These are phyloP conservation scores for Diaporthe batatas DNA, from an alignment of 2,329 filamentous ascomycete genomes.

Conservation along the genomic window DNA sequence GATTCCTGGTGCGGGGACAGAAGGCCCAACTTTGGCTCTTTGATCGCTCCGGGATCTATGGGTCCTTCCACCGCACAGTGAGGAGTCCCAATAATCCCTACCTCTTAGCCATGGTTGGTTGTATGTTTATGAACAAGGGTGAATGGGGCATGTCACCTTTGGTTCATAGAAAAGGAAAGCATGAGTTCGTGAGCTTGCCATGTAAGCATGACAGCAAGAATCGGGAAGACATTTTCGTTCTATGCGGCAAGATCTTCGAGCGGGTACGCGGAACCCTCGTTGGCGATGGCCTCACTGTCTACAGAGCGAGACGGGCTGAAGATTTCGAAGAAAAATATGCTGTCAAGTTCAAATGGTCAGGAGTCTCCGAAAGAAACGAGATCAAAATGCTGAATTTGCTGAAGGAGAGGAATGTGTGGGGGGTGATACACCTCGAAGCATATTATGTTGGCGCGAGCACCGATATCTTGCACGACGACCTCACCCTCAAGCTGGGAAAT, in stretches of 20 bases:
- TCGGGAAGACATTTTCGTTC: background rate
- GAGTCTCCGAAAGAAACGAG: background rate
- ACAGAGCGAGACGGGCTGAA: background rate
- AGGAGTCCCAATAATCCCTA: background rate
- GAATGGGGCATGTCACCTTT: slow-evolving; percentile 1
- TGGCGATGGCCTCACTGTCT: slow-evolving; percentile 15
- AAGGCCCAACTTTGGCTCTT: background rate
- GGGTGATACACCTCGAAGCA: background rate
- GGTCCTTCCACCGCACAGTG: background rate
- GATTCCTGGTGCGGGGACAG: background rate
- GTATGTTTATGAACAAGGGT: background rate
- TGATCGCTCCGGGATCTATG: slow-evolving; percentile 9
- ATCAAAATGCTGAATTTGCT: background rate
- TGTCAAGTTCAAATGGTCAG: slow-evolving; percentile 20
- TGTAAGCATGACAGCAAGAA: background rate
- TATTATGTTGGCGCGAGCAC: slow-evolving; percentile 3
- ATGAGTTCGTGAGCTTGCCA: background rate
- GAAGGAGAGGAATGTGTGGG: slow-evolving; percentile 9
- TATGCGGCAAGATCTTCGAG: slow-evolving; percentile 2
- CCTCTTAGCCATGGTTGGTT: background rate
- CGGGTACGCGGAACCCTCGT: background rate
- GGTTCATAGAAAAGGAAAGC: background rate
- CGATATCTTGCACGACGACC: background rate
- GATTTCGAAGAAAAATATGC: background rate
- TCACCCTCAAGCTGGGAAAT: background rate